phyloP scores from a whole-genome alignment of 2,329 filamentous ascomycete genomes.

The Didymella pomorum region DNA sequence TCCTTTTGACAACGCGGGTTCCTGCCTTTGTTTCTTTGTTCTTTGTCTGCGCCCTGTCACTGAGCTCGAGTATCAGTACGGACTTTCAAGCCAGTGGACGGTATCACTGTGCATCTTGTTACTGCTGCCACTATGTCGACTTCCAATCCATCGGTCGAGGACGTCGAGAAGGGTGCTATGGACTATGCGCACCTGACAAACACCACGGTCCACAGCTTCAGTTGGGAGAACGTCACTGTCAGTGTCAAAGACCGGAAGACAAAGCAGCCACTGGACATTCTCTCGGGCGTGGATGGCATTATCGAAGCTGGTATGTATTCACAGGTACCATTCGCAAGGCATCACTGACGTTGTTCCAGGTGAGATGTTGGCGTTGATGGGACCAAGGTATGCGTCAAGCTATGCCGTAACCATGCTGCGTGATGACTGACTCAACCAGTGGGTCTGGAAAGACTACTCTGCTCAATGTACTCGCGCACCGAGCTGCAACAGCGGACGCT shows the following conservation, averaged over 20 bases:
- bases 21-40: slow-evolving; percentile 2
- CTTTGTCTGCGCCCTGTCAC: not conserved
- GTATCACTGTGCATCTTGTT: not conserved
- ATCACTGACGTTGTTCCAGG: slow-evolving; percentile 53
- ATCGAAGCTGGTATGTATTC: slow-evolving; percentile 65
- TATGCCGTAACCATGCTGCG: not conserved
- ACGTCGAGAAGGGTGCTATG: slow-evolving; percentile 57
- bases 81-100: not conserved
- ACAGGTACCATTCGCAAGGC: not conserved
- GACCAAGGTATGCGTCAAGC: slow-evolving; percentile 62
- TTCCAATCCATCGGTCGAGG: slow-evolving; percentile 28
- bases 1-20: not conserved
- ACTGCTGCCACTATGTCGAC: slow-evolving; percentile 20
- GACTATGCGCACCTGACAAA: slow-evolving; percentile 67
- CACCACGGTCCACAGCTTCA: slow-evolving; percentile 68
- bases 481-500: slow-evolving; percentile 62
- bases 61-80: not conserved
- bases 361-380: slow-evolving; percentile 82
- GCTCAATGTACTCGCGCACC: slow-evolving; percentile 77
- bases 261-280: slow-evolving; percentile 68
- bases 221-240: slow-evolving; percentile 73
- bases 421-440: slow-evolving; percentile 27
- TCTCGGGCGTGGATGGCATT: slow-evolving; percentile 69
- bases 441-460: slow-evolving; percentile 82
- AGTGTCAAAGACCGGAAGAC: slow-evolving; percentile 75